A percentile compares a stretch with the other conserved stretches of the same genome.
Evolutionary conservation across 768 basidiomycete species (phyloP).

Genomic region (Leccinum disarticulatum): DNA sequence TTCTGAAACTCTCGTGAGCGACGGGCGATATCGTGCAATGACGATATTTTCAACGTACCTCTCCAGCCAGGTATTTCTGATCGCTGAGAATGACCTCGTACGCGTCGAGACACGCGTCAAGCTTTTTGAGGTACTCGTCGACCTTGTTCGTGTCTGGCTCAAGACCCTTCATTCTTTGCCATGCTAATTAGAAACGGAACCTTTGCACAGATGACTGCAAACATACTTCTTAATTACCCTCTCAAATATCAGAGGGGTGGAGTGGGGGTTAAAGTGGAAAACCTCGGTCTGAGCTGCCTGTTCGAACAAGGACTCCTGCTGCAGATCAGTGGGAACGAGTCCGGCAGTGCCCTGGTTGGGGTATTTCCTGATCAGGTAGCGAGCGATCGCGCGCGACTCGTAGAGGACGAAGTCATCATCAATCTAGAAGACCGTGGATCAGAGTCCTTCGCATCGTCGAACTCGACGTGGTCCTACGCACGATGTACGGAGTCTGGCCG

Average conservation of each 20-base stretch:
- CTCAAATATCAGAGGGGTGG: background rate
- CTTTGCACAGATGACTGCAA: background rate
- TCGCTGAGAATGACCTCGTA: constrained; percentile 56
- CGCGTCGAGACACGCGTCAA: constrained; percentile 42
- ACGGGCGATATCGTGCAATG: background rate
- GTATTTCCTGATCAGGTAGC: no score
- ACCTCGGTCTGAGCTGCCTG: background rate
- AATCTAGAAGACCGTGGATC: no score
- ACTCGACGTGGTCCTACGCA: no score
- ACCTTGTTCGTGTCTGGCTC: constrained; percentile 25
- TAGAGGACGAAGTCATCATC: no score
- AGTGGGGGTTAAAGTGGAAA: background rate
- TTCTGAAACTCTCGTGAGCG: constrained; percentile 23
- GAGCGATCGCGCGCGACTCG: no score
- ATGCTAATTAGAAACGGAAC: background rate
- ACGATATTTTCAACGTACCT: constrained; percentile 37
- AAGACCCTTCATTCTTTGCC: background rate
- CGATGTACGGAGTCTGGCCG: no score
- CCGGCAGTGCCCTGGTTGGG: no score
- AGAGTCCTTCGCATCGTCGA: no score
- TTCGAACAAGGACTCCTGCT: background rate
- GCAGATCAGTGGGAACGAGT: background rate
- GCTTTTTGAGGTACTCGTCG: constrained; percentile 8
- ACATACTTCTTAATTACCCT: background rate
- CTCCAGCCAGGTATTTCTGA: constrained; percentile 55